Conservation (phyloP, 345 rosid genomes). For the Gossypium mustelinum region DNA sequence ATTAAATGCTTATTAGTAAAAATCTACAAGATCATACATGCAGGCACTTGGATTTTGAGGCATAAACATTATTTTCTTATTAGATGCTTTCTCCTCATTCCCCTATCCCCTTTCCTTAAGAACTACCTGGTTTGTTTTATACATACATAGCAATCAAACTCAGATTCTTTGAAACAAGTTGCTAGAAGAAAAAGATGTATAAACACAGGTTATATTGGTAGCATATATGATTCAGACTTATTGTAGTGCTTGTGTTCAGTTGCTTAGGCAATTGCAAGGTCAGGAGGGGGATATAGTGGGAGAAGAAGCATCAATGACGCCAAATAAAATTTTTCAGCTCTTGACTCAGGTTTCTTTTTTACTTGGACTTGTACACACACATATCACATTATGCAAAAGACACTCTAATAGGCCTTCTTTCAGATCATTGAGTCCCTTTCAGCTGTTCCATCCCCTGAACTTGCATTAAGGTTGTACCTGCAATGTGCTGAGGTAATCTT, state of each 20-base stretch:
- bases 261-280: constrained; percentile 63
- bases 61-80: neutral
- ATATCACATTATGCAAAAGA: neutral
- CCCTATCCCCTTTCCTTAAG: neutral
- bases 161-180: neutral
- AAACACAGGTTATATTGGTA: neutral
- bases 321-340: constrained; percentile 66
- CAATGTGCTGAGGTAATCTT: constrained; percentile 83
- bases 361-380: neutral
- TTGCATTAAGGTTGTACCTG: constrained; percentile 73
- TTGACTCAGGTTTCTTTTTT: constrained; percentile 56
- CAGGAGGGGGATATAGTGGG: constrained; percentile 64
- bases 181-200: neutral
- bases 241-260: constrained; percentile 35
- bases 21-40: neutral
- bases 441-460: constrained; percentile 67
- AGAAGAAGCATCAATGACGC: constrained; percentile 56
- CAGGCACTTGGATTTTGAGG: neutral
- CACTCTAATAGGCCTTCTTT: constrained; percentile 10
- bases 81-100: neutral
- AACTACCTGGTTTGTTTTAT: neutral
- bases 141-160: neutral
- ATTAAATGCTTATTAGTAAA: neutral
- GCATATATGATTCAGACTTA: neutral
- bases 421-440: constrained; percentile 74